Evolutionary conservation across 2,329 filamentous ascomycete genomes (phyloP).

Genomic region (Orbilia oligospora): DNA sequence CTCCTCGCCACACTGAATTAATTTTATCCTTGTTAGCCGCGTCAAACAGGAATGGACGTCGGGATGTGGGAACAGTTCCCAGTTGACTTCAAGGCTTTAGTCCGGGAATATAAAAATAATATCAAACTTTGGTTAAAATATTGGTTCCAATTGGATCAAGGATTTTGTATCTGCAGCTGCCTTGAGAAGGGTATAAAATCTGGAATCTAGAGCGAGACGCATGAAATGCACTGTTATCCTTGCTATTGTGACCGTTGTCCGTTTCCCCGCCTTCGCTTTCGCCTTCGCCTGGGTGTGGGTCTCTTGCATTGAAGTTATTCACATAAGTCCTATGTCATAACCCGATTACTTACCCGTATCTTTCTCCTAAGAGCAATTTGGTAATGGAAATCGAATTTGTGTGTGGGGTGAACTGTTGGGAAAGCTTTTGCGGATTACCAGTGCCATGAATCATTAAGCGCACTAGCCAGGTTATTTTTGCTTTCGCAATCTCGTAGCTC

Average conservation of each 20-base stretch:
- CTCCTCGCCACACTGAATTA: not conserved
- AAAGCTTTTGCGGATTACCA: not conserved
- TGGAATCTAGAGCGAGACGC: conserved; percentile 14
- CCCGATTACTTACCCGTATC: not conserved
- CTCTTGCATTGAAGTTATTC: not conserved
- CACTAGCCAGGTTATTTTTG: not conserved
- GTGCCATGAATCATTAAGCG: conserved; percentile 6
- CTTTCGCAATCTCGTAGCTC: not conserved
- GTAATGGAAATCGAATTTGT: not conserved
- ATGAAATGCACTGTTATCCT: not conserved
- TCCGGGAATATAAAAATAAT: not conserved
- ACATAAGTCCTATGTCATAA: not conserved
- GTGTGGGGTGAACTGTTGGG: conserved; percentile 3
- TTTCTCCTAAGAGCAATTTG: conserved; percentile 1
- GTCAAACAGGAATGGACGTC: conserved; percentile 6
- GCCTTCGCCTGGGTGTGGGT: conserved; percentile 3
- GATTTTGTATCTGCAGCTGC: not conserved
- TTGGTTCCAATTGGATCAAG: not conserved
- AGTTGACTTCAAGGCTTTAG: not conserved
- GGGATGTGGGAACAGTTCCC: not conserved
- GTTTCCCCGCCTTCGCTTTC: conserved; percentile 15
- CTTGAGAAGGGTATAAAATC: conserved; percentile 7
- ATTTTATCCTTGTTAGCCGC: conserved; percentile 24
- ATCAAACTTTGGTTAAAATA: not conserved
- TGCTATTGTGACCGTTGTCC: conserved; percentile 1